Conservation (phyloP, 306 rosid species). For the Potentilla sterilis region DNA sequence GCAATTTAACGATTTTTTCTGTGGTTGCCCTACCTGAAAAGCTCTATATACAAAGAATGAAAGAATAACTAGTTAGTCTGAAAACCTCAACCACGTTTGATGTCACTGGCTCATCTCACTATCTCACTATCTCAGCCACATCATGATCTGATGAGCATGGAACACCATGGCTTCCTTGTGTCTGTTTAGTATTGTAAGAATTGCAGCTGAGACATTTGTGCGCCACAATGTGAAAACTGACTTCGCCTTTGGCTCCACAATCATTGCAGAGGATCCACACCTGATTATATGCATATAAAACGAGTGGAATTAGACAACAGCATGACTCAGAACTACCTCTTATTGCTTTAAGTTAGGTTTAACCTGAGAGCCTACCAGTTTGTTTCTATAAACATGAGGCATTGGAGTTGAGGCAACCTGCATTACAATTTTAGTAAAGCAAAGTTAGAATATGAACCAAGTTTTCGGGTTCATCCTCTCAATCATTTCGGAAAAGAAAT, state of each 20-base stretch:
- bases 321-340: not conserved
- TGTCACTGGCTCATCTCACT: not conserved
- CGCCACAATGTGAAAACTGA: conserved; percentile 55
- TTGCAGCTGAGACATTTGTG: conserved; percentile 62
- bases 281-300: conserved; percentile 19
- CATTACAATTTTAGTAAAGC: conserved; percentile 14
- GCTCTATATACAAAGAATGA: not conserved
- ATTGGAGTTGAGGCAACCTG: conserved; percentile 69
- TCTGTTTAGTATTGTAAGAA: conserved; percentile 66
- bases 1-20: not conserved
- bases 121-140: conserved; percentile 37
- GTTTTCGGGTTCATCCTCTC: not conserved
- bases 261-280: conserved; percentile 85
- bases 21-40: not conserved
- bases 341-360: not conserved
- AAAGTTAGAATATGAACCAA: conserved; percentile 19
- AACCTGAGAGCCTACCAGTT: conserved; percentile 41
- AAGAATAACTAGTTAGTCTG: not conserved
- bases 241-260: conserved; percentile 54
- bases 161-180: conserved; percentile 39
- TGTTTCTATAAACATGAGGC: conserved; percentile 49
- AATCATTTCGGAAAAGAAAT: not conserved
- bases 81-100: not conserved
- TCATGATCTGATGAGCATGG: not conserved
- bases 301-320: conserved; percentile 1